phyloP scores from a whole-genome alignment of 1,139 yeast genomes.

The Lodderomyces orthopsilosis region DNA sequence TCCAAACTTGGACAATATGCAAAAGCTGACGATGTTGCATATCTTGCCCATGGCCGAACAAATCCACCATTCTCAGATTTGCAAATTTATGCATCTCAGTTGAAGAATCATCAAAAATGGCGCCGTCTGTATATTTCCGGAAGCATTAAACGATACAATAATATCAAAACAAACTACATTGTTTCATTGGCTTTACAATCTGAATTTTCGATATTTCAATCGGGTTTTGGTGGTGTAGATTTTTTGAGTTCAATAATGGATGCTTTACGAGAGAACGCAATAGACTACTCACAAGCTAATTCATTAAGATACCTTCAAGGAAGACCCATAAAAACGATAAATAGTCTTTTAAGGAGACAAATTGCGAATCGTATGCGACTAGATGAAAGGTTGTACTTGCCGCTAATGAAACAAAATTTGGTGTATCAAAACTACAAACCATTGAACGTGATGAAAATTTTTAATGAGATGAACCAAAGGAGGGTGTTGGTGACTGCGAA shows the following conservation, averaged over 20 bases:
- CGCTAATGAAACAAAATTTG: constrained; percentile 1
- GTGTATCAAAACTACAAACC: not conserved
- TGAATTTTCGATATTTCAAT: constrained; percentile 2
- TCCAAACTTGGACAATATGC: constrained; percentile 31
- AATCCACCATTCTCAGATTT: constrained; percentile 30
- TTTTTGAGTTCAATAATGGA: constrained; percentile 1
- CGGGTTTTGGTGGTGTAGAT: not conserved
- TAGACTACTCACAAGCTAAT: not conserved
- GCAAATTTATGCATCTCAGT: constrained; percentile 27
- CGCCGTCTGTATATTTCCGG: not conserved
- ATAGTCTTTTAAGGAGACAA: not conserved
- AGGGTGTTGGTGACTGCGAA: constrained; percentile 5
- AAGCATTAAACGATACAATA: not conserved
- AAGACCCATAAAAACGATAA: not conserved
- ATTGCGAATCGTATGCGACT: not conserved
- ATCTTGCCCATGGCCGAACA: constrained; percentile 29
- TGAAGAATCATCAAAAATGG: constrained; percentile 35
- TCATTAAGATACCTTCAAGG: not conserved
- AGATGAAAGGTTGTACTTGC: constrained; percentile 4
- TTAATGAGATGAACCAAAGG: constrained; percentile 5
- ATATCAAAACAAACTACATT: not conserved
- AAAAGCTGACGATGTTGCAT: constrained; percentile 29
- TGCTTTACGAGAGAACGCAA: not conserved
- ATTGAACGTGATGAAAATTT: not conserved
- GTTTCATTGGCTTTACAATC: not conserved